A percentile compares a stretch with the other conserved stretches of the same genome.
phyloP scores from a whole-genome alignment of 1,284 basidiomycete species.

The Irpex lacteus region DNA sequence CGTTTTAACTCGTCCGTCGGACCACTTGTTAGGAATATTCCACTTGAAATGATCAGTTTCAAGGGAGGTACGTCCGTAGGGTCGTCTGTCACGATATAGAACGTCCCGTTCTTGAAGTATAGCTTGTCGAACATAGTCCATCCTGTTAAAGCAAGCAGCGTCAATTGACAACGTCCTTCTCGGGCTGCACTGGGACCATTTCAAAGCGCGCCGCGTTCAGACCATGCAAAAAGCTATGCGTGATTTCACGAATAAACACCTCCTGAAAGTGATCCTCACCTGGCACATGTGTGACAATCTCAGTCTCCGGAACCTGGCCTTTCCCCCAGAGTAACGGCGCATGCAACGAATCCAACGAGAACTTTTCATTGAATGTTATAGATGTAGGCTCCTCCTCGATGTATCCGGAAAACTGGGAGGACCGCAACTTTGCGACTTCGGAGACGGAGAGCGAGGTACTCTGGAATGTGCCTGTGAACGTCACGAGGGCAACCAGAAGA shows the following conservation, averaged over 20 bases:
- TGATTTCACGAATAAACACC: slow-evolving; percentile 1
- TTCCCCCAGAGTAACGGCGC: slow-evolving; percentile 29
- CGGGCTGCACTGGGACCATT: neutral
- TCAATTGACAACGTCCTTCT: neutral
- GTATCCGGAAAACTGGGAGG: slow-evolving; percentile 17
- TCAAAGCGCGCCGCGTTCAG: neutral
- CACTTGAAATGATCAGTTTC: slow-evolving; percentile 57
- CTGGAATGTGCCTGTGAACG: slow-evolving; percentile 31
- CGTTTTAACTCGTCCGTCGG: slow-evolving; percentile 44
- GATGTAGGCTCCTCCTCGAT: slow-evolving; percentile 16
- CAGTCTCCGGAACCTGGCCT: slow-evolving; percentile 51
- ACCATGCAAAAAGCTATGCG: neutral
- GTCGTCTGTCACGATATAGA: slow-evolving; percentile 68
- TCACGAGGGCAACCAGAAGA: slow-evolving; percentile 45
- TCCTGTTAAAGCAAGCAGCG: slow-evolving; percentile 39
- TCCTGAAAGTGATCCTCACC: slow-evolving; percentile 35
- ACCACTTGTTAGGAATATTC: slow-evolving; percentile 43
- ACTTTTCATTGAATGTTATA: slow-evolving; percentile 26
- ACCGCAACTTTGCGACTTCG: slow-evolving; percentile 18
- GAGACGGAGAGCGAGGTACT: slow-evolving; percentile 17
- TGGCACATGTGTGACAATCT: slow-evolving; percentile 59
- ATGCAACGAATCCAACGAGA: slow-evolving; percentile 25
- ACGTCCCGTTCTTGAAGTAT: slow-evolving; percentile 73
- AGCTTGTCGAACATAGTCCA: slow-evolving; percentile 85
- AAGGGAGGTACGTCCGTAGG: slow-evolving; percentile 52